These are phyloP conservation scores for Pueraria montana DNA, from an alignment of 306 rosid species.

Conservation along the genomic window DNA sequence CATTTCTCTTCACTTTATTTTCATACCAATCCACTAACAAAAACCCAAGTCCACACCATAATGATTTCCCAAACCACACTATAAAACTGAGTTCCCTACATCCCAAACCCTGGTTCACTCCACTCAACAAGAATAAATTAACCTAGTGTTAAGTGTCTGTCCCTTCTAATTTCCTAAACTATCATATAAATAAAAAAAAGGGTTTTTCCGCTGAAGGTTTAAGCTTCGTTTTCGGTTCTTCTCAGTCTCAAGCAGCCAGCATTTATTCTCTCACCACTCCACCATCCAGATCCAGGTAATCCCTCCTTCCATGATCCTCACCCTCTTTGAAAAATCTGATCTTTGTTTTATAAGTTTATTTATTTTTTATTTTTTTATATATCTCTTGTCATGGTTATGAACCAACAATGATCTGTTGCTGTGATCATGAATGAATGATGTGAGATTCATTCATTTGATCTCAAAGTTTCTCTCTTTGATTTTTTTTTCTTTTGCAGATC, in stretches of 20 bases:
- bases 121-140: background rate
- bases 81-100: background rate
- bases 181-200: background rate
- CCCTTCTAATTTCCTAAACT: background rate
- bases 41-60: background rate
- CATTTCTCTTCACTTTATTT: background rate
- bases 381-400: background rate
- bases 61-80: background rate
- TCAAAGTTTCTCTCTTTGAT: slow-evolving; percentile 27
- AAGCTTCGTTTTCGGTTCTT: slow-evolving; percentile 19
- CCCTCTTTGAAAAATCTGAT: background rate
- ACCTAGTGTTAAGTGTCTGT: slow-evolving; percentile 7
- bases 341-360: background rate
- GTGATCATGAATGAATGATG: slow-evolving; percentile 25
- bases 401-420: slow-evolving; percentile 15
- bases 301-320: background rate
- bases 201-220: slow-evolving; percentile 38
- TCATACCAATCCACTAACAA: background rate
- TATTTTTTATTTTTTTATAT: no score
- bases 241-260: background rate
- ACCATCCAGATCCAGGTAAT: slow-evolving; percentile 47
- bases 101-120: background rate
- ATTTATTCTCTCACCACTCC: slow-evolving; percentile 22
- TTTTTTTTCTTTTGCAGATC: slow-evolving; percentile 41
- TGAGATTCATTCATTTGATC: slow-evolving; percentile 15